Evolutionary conservation across 768 basidiomycete species (phyloP).

Genomic region (Lactarius psammicola): DNA sequence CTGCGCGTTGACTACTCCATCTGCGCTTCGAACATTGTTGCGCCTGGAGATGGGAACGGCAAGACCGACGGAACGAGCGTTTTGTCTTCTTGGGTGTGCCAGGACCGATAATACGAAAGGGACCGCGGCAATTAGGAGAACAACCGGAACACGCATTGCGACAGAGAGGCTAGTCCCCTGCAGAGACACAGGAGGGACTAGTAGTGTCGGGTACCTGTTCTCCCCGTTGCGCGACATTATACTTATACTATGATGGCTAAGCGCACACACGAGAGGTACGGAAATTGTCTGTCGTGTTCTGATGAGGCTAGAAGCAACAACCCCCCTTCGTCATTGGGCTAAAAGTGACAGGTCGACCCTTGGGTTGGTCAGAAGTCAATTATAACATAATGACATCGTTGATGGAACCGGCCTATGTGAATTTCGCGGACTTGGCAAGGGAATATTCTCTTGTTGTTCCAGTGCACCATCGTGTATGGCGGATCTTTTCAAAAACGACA

Average conservation of each 20-base stretch:
- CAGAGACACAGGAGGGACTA: not conserved
- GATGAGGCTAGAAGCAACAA: not conserved
- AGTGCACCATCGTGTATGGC: no score
- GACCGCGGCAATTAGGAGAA: not conserved
- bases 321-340: no score
- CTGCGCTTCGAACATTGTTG: not conserved
- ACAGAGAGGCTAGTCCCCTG: not conserved
- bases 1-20: not conserved
- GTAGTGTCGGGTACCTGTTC: not conserved
- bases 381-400: no score
- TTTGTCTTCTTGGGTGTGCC: not conserved
- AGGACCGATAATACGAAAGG: not conserved
- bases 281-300: not conserved
- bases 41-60: slow-evolving; percentile 11
- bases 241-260: not conserved
- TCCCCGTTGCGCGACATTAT: not conserved
- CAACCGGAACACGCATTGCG: not conserved
- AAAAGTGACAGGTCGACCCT: no score
- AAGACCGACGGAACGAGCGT: not conserved
- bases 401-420: no score
- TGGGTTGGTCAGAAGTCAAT: no score
- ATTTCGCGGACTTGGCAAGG: no score
- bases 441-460: no score
- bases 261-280: not conserved
- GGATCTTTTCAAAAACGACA: no score